A percentile compares a stretch with the other conserved stretches of the same genome.
Conservation (phyloP, 2,329 filamentous ascomycete genomes). For the Tolypocladium nubicola region DNA sequence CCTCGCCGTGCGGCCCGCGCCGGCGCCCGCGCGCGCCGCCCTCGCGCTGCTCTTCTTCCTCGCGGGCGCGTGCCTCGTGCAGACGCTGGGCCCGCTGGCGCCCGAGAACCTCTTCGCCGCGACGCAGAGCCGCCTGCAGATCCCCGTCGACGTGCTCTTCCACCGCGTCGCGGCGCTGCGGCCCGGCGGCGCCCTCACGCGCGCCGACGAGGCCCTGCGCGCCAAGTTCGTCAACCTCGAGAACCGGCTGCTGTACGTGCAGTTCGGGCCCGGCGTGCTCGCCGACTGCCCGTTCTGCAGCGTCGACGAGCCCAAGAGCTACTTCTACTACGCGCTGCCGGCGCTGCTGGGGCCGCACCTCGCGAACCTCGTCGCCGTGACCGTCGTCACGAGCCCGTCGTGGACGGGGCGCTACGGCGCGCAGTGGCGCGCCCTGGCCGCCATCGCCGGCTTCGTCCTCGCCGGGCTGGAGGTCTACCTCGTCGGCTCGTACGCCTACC, state of each 20-base stretch:
- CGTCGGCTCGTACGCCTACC: constrained; percentile 54
- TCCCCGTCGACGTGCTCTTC: constrained; percentile 77
- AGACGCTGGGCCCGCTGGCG: constrained; percentile 55
- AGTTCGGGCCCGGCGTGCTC: constrained; percentile 67
- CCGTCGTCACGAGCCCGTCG: constrained; percentile 59
- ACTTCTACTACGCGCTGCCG: constrained; percentile 73
- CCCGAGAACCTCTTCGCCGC: constrained; percentile 72
- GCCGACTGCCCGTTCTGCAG: constrained; percentile 74
- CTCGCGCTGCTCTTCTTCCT: constrained; percentile 48
- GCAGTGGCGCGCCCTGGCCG: constrained; percentile 62
- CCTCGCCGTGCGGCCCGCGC: constrained; percentile 43
- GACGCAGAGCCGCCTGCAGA: constrained; percentile 75
- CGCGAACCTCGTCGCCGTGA: constrained; percentile 61
- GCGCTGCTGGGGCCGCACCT: constrained; percentile 68
- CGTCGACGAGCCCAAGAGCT: constrained; percentile 56
- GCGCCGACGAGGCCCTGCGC: constrained; percentile 53
- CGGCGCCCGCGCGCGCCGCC: constrained; percentile 41
- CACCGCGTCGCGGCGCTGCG: constrained; percentile 55
- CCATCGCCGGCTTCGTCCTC: constrained; percentile 48
- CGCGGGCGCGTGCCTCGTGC: constrained; percentile 35
- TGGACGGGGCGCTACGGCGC: constrained; percentile 53
- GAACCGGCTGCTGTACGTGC: constrained; percentile 70
- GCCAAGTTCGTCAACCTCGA: constrained; percentile 59
- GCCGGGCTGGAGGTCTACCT: constrained; percentile 56
- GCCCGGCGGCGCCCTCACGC: constrained; percentile 34